Percentiles rank a stretch among this genome's conserved stretches.
Conservation (phyloP, 1,284 basidiomycete species). For the Coriolopsis trogii region DNA sequence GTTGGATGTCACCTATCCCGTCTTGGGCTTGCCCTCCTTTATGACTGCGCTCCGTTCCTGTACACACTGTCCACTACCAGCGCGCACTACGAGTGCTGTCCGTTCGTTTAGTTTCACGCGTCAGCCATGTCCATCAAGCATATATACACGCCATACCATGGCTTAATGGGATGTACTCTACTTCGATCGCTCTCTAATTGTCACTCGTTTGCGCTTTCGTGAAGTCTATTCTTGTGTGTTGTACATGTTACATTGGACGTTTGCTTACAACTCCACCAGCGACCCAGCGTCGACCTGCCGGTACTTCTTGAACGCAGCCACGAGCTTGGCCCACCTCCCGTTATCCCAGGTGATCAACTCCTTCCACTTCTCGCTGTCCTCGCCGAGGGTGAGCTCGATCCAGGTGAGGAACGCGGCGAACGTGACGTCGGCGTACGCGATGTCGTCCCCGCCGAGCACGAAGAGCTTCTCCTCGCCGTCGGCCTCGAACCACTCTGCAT, state of each 20-base stretch:
- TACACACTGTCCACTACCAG: not conserved
- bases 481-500: constrained; percentile 14
- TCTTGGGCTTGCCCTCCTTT: not conserved
- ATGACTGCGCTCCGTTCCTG: not conserved
- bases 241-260: not conserved
- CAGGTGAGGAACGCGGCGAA: constrained; percentile 20
- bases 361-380: constrained; percentile 23
- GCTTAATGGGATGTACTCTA: constrained; percentile 24
- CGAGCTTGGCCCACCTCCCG: constrained; percentile 22
- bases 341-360: constrained; percentile 15
- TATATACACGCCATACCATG: constrained; percentile 24
- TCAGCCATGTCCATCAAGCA: constrained; percentile 16
- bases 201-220: not conserved
- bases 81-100: constrained; percentile 16
- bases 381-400: constrained; percentile 12
- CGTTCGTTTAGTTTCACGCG: constrained; percentile 15
- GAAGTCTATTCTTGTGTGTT: no score
- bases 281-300: not conserved
- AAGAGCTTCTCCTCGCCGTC: constrained; percentile 12
- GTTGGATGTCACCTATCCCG: constrained; percentile 1
- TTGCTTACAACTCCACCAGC: not conserved
- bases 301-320: constrained; percentile 12
- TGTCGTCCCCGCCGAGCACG: constrained; percentile 13
- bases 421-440: constrained; percentile 20
- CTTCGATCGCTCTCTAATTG: constrained; percentile 16